Evolutionary conservation across 2,329 filamentous ascomycete species (phyloP).

Genomic region (Pyricularia sp.): DNA sequence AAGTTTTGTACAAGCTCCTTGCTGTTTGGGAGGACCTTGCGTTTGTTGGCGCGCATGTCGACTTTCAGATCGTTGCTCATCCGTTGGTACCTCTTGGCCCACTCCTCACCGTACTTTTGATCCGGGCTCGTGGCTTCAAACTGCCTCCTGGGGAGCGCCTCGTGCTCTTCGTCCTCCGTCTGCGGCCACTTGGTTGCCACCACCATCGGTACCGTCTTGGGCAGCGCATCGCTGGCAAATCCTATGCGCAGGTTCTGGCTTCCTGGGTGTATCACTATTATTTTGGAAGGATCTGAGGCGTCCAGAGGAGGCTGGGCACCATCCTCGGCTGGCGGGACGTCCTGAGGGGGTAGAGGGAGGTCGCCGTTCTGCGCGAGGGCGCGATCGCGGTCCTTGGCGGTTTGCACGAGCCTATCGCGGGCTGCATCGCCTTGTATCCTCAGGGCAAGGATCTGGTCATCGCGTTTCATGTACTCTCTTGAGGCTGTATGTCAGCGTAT

Average conservation of each 20-base stretch:
- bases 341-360: slow-evolving; percentile 48
- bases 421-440: slow-evolving; percentile 82
- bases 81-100: slow-evolving; percentile 63
- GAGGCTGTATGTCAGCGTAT: slow-evolving; percentile 12
- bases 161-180: slow-evolving; percentile 76
- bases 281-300: slow-evolving; percentile 70
- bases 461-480: slow-evolving; percentile 95
- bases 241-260: slow-evolving; percentile 94
- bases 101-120: slow-evolving; percentile 81
- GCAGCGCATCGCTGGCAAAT: slow-evolving; percentile 88
- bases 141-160: slow-evolving; percentile 65
- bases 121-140: slow-evolving; percentile 55
- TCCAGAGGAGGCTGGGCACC: slow-evolving; percentile 45
- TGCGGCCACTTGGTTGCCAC: slow-evolving; percentile 70
- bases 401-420: slow-evolving; percentile 74
- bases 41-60: slow-evolving; percentile 88
- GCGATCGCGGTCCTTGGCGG: slow-evolving; percentile 79
- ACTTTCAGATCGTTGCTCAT: slow-evolving; percentile 82
- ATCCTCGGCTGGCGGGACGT: slow-evolving; percentile 47
- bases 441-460: slow-evolving; percentile 88
- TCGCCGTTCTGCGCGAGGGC: slow-evolving; percentile 69
- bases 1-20: slow-evolving; percentile 93
- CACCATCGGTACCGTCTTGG: slow-evolving; percentile 89
- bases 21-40: slow-evolving; percentile 91
- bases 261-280: slow-evolving; percentile 90